Conservation (phyloP, 495 filamentous ascomycete species). For the Podospora bellae-mahoneyi region DNA sequence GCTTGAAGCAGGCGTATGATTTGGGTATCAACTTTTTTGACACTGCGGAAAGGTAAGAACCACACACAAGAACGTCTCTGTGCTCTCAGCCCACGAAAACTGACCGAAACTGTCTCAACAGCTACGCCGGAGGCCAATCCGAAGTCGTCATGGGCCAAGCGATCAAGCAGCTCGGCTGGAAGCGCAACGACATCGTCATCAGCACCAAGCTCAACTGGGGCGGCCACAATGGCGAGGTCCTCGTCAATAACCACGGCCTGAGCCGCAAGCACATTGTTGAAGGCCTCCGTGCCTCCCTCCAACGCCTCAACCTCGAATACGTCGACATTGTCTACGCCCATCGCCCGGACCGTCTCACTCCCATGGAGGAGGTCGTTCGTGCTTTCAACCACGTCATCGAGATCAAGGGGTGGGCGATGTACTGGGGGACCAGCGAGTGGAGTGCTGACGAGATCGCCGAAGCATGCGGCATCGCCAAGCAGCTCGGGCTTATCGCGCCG, state of each 20-base stretch:
- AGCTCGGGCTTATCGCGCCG: constrained; percentile 54
- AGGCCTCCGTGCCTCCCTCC: constrained; percentile 56
- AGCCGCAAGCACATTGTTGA: constrained; percentile 73
- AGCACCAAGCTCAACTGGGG: constrained; percentile 71
- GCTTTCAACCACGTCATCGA: constrained; percentile 71
- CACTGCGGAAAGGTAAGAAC: constrained; percentile 44
- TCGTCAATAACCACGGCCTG: constrained; percentile 53
- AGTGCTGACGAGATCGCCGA: constrained; percentile 53
- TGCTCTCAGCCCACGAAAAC: neutral
- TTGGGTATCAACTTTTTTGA: constrained; percentile 61
- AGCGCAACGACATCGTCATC: constrained; percentile 67
- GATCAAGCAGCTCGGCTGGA: constrained; percentile 58
- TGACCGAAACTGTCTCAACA: neutral
- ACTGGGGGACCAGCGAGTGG: constrained; percentile 66
- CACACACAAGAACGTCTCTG: constrained; percentile 1
- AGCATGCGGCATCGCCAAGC: constrained; percentile 53
- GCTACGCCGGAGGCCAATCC: constrained; percentile 49
- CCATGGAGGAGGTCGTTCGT: constrained; percentile 74
- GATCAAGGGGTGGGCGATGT: constrained; percentile 60
- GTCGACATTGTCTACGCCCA: constrained; percentile 76
- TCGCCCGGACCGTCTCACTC: constrained; percentile 66
- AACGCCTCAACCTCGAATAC: constrained; percentile 61
- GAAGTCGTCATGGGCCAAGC: constrained; percentile 58
- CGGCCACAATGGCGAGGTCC: constrained; percentile 53
- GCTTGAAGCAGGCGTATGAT: constrained; percentile 69